Evolutionary conservation across 2,329 filamentous ascomycete species (phyloP).

Genomic region (Fusarium fujikuroi): DNA sequence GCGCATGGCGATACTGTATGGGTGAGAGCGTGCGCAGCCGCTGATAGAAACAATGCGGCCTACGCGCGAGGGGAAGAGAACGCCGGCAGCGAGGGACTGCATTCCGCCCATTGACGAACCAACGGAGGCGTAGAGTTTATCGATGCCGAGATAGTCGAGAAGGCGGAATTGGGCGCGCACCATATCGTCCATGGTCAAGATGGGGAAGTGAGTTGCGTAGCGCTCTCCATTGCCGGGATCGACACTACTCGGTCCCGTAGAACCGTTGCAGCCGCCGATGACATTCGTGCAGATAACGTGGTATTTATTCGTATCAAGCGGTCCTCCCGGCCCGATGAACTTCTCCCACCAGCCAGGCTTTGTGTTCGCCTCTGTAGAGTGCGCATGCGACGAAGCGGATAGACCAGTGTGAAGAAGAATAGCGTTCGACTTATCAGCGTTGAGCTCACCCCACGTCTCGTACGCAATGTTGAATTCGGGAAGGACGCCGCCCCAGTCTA

Average conservation of each 20-base stretch:
- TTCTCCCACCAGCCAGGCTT: slow-evolving; percentile 99
- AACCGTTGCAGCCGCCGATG: slow-evolving; percentile 94
- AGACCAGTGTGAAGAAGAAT: slow-evolving; percentile 94
- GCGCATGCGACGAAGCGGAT: slow-evolving; percentile 96
- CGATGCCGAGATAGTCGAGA: slow-evolving; percentile 80
- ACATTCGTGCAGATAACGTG: slow-evolving; percentile 97
- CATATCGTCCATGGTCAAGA: slow-evolving; percentile 97
- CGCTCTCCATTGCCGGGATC: slow-evolving; percentile 88
- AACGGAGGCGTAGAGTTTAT: slow-evolving; percentile 88
- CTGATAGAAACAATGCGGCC: slow-evolving; percentile 87
- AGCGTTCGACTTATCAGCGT: slow-evolving; percentile 83
- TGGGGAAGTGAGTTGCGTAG: slow-evolving; percentile 95
- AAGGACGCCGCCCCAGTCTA: slow-evolving; percentile 96
- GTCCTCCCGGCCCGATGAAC: slow-evolving; percentile 89
- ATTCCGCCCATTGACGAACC: slow-evolving; percentile 98
- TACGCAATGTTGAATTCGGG: slow-evolving; percentile 91
- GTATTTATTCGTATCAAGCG: slow-evolving; percentile 91
- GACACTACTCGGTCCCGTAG: slow-evolving; percentile 87
- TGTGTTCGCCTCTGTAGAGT: slow-evolving; percentile 86
- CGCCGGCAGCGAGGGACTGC: slow-evolving; percentile 90
- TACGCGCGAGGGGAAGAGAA: slow-evolving; percentile 84
- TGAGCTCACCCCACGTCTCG: slow-evolving; percentile 89
- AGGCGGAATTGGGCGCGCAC: slow-evolving; percentile 93
- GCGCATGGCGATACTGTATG: slow-evolving; percentile 98
- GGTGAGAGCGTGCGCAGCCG: slow-evolving; percentile 92